Evolutionary conservation across 1,139 yeast species (phyloP), one percentile per base, ranked within the genome.

Genomic region (Kodamaea sp.): DNA sequence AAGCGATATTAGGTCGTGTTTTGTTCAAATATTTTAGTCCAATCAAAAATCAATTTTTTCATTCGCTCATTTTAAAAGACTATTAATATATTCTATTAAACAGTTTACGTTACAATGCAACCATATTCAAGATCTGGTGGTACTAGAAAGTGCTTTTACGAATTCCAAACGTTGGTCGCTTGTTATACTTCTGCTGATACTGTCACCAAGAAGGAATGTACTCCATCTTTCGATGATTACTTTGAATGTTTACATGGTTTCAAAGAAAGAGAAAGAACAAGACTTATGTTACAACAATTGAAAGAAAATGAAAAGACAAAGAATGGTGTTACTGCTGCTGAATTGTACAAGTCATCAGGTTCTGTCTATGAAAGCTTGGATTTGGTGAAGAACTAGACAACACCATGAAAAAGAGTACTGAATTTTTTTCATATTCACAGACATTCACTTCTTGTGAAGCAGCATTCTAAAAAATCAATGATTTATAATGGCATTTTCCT

Each of bases 111-210:
- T 15, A 55, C 39, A 33, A 71, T 71, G 77, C 76, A 70, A 52
- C 76, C 77, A 51, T 68, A 70, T 50, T 69, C 75, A 36, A 69
- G 76, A 65, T 57, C 66, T 28, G 76, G 76, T 29, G 77, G 75
- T 41, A 71, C 77, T 46, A 69, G 75, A 60, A 70, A 61, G 60
- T 71, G 77, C 52, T 71, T 70, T 54, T 71, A 70, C 55, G 77
- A 71, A 49, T 71, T 70, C 58, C 77, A 71, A 55, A 60, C 71
- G 12, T 62, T 70, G 44, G 65, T 64, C 41, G 71, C 72, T 20
- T 71, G 77, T 52, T 67, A 63, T 60, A 70, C 76, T 2, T 65
- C 75, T 10, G 75, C 74, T 10, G 76, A 70, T 39, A 71, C 75
- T 34, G 54, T 58, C 30, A 42, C 65, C 42, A 67, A 64, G 46